phyloP scores from a whole-genome alignment of 257 asterid genomes.

The Lycium barbarum region DNA sequence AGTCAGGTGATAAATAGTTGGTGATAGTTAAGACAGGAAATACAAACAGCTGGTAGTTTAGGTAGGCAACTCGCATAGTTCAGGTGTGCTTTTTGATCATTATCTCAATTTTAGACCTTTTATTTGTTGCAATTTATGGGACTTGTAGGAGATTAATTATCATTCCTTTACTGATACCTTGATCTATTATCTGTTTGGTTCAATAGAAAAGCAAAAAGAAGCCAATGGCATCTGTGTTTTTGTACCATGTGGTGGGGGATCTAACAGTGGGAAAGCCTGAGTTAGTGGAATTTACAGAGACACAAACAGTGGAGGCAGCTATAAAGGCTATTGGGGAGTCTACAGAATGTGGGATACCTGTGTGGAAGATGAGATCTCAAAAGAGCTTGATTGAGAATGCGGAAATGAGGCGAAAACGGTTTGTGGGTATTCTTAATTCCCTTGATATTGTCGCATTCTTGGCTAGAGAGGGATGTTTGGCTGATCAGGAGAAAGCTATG shows the following conservation, averaged over 20 bases:
- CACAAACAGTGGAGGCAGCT: slow-evolving; percentile 87
- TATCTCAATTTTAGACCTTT: background rate
- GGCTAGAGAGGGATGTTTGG: slow-evolving; percentile 74
- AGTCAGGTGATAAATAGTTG: too few species aligned
- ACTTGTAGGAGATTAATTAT: background rate
- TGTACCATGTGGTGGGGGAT: slow-evolving; percentile 98
- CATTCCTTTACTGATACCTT: background rate
- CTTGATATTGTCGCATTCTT: slow-evolving; percentile 85
- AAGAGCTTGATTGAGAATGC: slow-evolving; percentile 68
- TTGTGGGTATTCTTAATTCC: slow-evolving; percentile 86
- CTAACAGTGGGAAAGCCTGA: slow-evolving; percentile 99
- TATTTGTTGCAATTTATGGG: background rate
- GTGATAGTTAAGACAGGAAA: too few species aligned
- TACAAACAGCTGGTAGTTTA: too few species aligned
- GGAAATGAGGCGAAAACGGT: slow-evolving; percentile 77
- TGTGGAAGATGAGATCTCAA: slow-evolving; percentile 82
- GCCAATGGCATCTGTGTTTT: slow-evolving; percentile 82
- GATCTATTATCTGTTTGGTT: background rate
- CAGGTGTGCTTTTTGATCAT: too few species aligned
- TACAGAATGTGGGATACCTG: slow-evolving; percentile 88
- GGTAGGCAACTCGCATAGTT: too few species aligned
- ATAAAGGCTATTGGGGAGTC: slow-evolving; percentile 84
- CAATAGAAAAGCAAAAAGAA: background rate
- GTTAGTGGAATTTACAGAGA: slow-evolving; percentile 78
- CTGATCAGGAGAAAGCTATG: slow-evolving; percentile 74